Evolutionary conservation across 1,139 yeast genomes (phyloP).

Genomic region (Suhomyces guaymorum): DNA sequence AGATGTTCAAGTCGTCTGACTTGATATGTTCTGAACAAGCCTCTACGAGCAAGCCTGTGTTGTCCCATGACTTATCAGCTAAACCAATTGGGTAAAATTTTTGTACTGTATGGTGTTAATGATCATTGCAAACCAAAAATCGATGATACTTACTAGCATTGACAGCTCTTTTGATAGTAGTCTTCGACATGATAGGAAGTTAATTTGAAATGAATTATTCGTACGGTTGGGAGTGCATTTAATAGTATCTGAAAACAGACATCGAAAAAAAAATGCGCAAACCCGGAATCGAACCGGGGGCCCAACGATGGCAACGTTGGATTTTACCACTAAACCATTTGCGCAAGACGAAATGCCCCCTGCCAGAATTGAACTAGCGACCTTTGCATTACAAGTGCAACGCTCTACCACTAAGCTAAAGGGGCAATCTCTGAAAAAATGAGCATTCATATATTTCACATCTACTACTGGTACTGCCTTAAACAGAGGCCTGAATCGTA

Average conservation of each 20-base stretch:
- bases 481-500: too few relatives aligned
- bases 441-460: too few relatives aligned
- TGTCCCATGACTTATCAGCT: conserved; percentile 92
- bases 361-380: conserved; percentile 95
- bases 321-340: conserved; percentile 16
- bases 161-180: conserved; percentile 48
- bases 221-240: too few relatives aligned
- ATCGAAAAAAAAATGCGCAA: conserved; percentile 15
- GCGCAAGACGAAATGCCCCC: conserved; percentile 65
- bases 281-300: conserved; percentile 18
- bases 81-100: conserved; percentile 67
- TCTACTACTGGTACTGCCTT: too few relatives aligned
- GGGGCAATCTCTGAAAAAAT: conserved; percentile 42
- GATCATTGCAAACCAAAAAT: not conserved
- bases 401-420: conserved; percentile 96
- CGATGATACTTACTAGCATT: conserved; percentile 36
- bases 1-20: conserved; percentile 41
- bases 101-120: conserved; percentile 46
- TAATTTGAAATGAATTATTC: too few relatives aligned
- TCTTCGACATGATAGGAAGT: conserved; percentile 28
- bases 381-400: conserved; percentile 95
- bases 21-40: conserved; percentile 34
- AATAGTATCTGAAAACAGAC: too few relatives aligned
- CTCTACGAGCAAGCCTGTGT: conserved; percentile 85
- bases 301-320: conserved; percentile 18